phyloP scores from a whole-genome alignment of 352 stramenopile species.

The Phytophthora citricola region DNA sequence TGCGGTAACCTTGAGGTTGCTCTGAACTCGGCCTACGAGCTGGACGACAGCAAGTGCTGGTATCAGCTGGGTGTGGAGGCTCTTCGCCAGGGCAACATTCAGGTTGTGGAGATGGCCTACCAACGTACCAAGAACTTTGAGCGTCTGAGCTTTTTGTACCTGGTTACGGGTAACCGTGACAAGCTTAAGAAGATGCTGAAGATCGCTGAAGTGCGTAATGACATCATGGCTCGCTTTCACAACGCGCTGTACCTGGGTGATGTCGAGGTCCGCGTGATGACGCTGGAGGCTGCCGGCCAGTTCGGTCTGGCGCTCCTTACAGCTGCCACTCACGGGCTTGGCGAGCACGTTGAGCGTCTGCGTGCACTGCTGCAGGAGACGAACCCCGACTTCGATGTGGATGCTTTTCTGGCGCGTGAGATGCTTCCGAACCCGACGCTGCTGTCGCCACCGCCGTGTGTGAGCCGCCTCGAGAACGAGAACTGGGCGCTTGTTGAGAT shows the following conservation, averaged over 20 bases:
- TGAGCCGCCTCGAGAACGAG: slow-evolving; percentile 92
- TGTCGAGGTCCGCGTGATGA: slow-evolving; percentile 94
- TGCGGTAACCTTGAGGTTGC: slow-evolving; percentile 99
- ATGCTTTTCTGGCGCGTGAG: slow-evolving; percentile 73
- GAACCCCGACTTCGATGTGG: slow-evolving; percentile 77
- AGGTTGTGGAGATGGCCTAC: slow-evolving; percentile 99
- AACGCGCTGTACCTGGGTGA: slow-evolving; percentile 98
- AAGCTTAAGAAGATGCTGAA: slow-evolving; percentile 99
- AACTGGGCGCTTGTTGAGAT: slow-evolving; percentile 99
- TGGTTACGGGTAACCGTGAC: slow-evolving; percentile 98
- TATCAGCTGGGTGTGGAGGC: slow-evolving; percentile 97
- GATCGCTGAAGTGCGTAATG: slow-evolving; percentile 97
- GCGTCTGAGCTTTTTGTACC: slow-evolving; percentile 98
- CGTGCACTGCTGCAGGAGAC: slow-evolving; percentile 92
- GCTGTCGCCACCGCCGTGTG: slow-evolving; percentile 94
- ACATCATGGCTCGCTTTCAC: slow-evolving; percentile 99
- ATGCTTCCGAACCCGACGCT: slow-evolving; percentile 77
- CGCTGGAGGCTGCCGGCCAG: slow-evolving; percentile 97
- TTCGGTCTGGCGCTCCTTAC: slow-evolving; percentile 96
- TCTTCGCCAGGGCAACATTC: slow-evolving; percentile 98
- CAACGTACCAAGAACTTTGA: slow-evolving; percentile 99
- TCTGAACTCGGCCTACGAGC: slow-evolving; percentile 96
- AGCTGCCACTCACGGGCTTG: slow-evolving; percentile 95
- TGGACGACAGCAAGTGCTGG: slow-evolving; percentile 97
- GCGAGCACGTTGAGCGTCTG: slow-evolving; percentile 95